phyloP scores from a whole-genome alignment of 345 rosid genomes.

The Eucalyptus globulus region DNA sequence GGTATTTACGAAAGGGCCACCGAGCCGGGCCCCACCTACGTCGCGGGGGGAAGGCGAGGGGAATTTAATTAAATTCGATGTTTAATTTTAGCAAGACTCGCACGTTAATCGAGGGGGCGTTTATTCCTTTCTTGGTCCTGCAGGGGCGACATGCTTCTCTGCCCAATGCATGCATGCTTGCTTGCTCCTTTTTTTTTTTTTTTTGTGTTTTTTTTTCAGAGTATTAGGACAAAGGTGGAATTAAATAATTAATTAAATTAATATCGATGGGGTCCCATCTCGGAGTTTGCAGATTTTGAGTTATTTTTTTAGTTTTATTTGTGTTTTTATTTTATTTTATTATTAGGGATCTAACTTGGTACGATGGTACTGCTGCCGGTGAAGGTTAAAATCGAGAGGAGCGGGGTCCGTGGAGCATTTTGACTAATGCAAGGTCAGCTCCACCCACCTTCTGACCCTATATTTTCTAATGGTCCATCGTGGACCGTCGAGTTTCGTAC shows the following conservation, averaged over 20 bases:
- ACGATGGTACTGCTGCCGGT: background rate
- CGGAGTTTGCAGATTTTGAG: background rate
- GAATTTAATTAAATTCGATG: background rate
- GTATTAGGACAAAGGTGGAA: background rate
- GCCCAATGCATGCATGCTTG: background rate
- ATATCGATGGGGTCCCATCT: background rate
- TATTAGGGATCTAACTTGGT: background rate
- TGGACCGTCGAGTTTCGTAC: background rate
- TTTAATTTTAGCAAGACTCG: background rate
- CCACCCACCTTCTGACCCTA: background rate
- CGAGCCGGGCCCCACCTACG: background rate
- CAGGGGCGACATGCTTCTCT: background rate
- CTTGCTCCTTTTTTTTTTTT: no score
- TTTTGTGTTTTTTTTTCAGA: background rate
- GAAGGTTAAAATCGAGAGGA: background rate
- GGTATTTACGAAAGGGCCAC: background rate
- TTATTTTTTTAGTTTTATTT: background rate
- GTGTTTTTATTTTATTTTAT: background rate
- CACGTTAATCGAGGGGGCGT: background rate
- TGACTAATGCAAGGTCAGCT: background rate
- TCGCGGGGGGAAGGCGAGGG: background rate
- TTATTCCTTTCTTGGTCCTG: background rate
- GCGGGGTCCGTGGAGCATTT: background rate
- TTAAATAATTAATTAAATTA: background rate
- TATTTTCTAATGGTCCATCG: background rate